Percentiles rank a stretch among this genome's conserved stretches.
Evolutionary conservation across 768 basidiomycete genomes (phyloP).

Genomic region (Termitomyces sp.): DNA sequence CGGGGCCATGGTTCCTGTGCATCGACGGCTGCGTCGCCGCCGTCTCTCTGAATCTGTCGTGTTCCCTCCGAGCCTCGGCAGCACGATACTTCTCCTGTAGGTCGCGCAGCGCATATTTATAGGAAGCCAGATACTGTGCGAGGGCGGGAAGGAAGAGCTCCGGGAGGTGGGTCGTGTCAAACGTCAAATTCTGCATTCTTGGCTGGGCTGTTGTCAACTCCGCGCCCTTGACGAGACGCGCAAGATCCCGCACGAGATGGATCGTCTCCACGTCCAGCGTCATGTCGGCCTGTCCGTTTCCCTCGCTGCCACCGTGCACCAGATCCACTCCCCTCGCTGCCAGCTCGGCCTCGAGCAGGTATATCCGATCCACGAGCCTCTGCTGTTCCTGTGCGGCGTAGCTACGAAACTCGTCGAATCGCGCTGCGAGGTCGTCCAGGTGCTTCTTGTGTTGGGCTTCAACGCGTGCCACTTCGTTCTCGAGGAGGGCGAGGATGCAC

Average conservation of each 20-base stretch:
- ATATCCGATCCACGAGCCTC: slow-evolving; percentile 3
- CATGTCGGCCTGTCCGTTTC: too few relatives aligned
- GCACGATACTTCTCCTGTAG: not conserved
- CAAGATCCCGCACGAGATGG: not conserved
- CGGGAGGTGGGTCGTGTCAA: not conserved
- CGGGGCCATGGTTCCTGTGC: not conserved
- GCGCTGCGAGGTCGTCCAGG: not conserved
- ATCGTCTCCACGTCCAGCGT: not conserved
- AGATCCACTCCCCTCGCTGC: not conserved
- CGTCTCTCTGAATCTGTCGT: not conserved
- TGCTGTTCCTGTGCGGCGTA: not conserved
- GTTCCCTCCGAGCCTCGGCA: not conserved
- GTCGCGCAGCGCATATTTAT: not conserved
- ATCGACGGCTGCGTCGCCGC: too few relatives aligned
- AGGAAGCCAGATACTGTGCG: slow-evolving; percentile 5
- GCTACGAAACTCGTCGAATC: slow-evolving; percentile 4
- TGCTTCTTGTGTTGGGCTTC: slow-evolving; percentile 3
- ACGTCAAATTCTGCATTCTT: not conserved
- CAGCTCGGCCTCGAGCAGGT: slow-evolving; percentile 7
- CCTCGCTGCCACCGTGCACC: not conserved
- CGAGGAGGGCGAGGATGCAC: slow-evolving; percentile 4
- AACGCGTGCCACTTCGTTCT: slow-evolving; percentile 1
- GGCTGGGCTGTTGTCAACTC: not conserved
- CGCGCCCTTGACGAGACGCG: not conserved
- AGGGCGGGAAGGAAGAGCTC: slow-evolving; percentile 4